Conservation (phyloP, 495 filamentous ascomycete genomes). For the Margaritispora aquatica region DNA sequence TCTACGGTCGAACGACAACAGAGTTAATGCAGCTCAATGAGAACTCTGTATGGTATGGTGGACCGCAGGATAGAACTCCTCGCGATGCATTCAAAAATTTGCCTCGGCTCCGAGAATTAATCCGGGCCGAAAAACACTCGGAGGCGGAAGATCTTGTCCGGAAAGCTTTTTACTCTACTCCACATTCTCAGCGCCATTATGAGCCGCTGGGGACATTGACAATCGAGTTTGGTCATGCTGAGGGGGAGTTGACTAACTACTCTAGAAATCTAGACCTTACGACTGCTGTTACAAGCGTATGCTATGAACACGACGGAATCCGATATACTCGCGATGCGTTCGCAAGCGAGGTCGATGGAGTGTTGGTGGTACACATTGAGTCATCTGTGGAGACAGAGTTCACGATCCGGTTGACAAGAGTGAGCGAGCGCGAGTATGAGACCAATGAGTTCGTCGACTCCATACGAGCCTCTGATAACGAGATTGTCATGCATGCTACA, state of each 20-base stretch:
- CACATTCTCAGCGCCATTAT: constrained; percentile 40
- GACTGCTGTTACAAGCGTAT: constrained; percentile 13
- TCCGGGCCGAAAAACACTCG: constrained; percentile 34
- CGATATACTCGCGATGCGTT: constrained; percentile 25
- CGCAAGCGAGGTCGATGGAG: constrained; percentile 35
- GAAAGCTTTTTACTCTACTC: constrained; percentile 35
- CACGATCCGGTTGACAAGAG: constrained; percentile 9
- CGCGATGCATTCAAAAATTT: constrained; percentile 29
- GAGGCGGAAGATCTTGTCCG: constrained; percentile 37
- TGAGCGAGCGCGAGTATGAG: constrained; percentile 27
- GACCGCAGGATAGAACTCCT: constrained; percentile 38
- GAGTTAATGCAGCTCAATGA: constrained; percentile 48
- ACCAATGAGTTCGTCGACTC: constrained; percentile 37
- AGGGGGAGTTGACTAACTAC: constrained; percentile 30
- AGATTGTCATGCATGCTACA: constrained; percentile 34
- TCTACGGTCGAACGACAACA: constrained; percentile 38
- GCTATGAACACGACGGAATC: constrained; percentile 8
- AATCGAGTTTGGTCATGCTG: constrained; percentile 38
- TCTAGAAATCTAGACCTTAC: constrained; percentile 35
- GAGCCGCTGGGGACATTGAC: constrained; percentile 39
- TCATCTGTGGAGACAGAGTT: constrained; percentile 24
- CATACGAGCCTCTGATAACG: constrained; percentile 18
- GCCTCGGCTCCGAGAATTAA: constrained; percentile 32
- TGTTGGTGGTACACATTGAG: constrained; percentile 35
- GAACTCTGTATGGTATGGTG: constrained; percentile 48